Evolutionary conservation across 208 protist species (phyloP), one percentile per base, ranked within the genome.

Genomic region (Acanthamoeba healyi): DNA sequence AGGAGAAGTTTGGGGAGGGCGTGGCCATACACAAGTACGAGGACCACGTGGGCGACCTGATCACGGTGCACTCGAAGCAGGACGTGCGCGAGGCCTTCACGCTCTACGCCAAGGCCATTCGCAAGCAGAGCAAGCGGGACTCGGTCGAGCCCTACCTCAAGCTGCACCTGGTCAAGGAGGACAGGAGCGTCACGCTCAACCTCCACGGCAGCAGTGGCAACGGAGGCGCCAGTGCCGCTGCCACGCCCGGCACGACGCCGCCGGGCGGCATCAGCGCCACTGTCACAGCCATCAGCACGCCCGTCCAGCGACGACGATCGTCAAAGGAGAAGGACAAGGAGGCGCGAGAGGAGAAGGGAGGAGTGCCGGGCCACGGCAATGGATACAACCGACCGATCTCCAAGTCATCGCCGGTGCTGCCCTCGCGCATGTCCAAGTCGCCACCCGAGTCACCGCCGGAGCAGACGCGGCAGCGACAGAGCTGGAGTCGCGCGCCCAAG

Each of bases 11-110:
- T 32, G 81, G 81, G 17, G 40, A 63, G 46, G 81, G 81, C 29
- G 44, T 63, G 29, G 26, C n/a, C 81, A 67, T 89, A 40, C 51
- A 89, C 81, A 54, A 89, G 40, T 89, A 89, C 34, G 81, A 89
- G 54, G 81, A 89, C 54, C 51, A 89, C n/a, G 81, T 65, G 81
- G 81, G 81, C 29, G 81, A 89, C 54, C 40, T 38, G 22, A 63
- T 89, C 44, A 56, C 29, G 7, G 54, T 89, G 6, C 81, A 89
- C 81, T 89, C 81, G 19, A 89, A 89, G 81, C 51, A 89, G 29
- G 81, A 89, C 46, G 40, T 89, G 24, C 29, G 40, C 5, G 81
- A 89, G 54, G 81, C 81, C 36, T 89, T 89, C 29, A 29, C 22
- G 15, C 34, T 81, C 42, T 81, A 81, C 42, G 72, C 34, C 38